These are phyloP conservation scores for Withania somnifera DNA, from an alignment of 305 asterid genomes.

Conservation along the genomic window DNA sequence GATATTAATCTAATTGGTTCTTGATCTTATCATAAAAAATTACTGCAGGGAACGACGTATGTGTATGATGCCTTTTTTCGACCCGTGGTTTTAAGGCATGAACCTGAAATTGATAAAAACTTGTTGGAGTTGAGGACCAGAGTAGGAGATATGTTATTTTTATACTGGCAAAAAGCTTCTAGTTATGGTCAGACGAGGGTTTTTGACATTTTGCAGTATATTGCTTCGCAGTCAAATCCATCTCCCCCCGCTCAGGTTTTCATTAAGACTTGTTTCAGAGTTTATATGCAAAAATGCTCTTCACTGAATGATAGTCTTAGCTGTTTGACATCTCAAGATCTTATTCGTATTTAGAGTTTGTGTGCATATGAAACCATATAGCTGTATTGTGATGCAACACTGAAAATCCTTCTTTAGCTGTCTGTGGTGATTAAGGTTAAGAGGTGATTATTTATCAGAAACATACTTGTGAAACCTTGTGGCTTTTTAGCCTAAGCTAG, in stretches of 20 bases:
- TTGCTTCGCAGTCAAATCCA: slow-evolving; percentile 72
- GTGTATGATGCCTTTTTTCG: slow-evolving; percentile 80
- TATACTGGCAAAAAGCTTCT: slow-evolving; percentile 51
- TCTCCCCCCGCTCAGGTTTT: slow-evolving; percentile 61
- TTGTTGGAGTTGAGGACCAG: slow-evolving; percentile 61
- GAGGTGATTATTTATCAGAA: neutral
- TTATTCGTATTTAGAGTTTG: neutral
- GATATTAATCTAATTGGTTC: neutral
- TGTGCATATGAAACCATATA: neutral
- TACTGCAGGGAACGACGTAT: slow-evolving; percentile 81
- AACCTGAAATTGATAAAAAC: slow-evolving; percentile 80
- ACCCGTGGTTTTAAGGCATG: slow-evolving; percentile 74
- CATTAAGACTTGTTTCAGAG: neutral
- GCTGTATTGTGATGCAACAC: neutral
- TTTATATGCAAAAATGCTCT: neutral
- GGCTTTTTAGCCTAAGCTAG: neutral
- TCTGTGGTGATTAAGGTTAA: neutral
- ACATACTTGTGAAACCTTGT: too few relatives aligned
- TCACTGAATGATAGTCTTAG: neutral
- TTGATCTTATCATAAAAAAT: slow-evolving; percentile 11
- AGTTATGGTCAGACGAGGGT: slow-evolving; percentile 71
- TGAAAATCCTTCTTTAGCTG: neutral
- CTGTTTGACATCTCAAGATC: neutral
- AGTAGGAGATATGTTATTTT: slow-evolving; percentile 64
- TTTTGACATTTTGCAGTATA: slow-evolving; percentile 60